phyloP scores from a whole-genome alignment of 2,329 filamentous ascomycete species.

The Macroventuria anomochaeta region DNA sequence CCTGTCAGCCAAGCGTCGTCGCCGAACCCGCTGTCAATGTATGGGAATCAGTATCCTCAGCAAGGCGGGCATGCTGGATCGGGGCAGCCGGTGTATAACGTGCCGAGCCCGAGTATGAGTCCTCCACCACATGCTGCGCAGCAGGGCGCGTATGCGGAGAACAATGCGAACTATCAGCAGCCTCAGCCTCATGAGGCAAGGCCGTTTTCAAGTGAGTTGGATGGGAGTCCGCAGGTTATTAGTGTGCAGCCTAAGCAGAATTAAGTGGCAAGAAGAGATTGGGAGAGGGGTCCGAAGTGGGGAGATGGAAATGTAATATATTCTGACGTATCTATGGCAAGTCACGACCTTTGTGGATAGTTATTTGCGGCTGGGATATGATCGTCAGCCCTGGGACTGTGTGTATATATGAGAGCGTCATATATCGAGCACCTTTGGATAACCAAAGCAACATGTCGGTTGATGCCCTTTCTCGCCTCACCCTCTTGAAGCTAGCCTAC shows the following conservation, averaged over 20 bases:
- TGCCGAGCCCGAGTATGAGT: conserved; percentile 20
- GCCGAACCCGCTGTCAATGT: neutral
- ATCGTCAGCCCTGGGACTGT: too few species aligned
- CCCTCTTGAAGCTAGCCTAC: too few species aligned
- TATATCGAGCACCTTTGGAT: too few species aligned
- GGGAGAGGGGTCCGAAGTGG: too few species aligned
- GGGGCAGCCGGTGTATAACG: conserved; percentile 20
- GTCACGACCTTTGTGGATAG: too few species aligned
- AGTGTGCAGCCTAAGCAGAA: neutral
- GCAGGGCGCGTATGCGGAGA: conserved; percentile 19
- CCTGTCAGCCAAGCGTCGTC: conserved; percentile 21
- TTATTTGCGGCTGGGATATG: too few species aligned
- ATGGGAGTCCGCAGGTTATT: conserved; percentile 14
- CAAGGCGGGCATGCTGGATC: conserved; percentile 15
- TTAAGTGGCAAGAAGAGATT: neutral
- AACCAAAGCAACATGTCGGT: too few species aligned
- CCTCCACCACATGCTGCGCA: conserved; percentile 4
- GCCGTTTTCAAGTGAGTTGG: conserved; percentile 32
- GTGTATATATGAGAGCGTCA: too few species aligned
- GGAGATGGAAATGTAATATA: too few species aligned
- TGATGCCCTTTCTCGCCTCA: too few species aligned
- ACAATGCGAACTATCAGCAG: conserved; percentile 2
- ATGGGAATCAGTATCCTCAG: conserved; percentile 22
- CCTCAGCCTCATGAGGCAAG: conserved; percentile 13
- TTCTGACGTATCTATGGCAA: too few species aligned